A percentile compares a stretch with the other conserved stretches of the same genome.
These are phyloP conservation scores for Paramecium bursaria DNA, from an alignment of 73 alveolate genomes.

Conservation along the genomic window DNA sequence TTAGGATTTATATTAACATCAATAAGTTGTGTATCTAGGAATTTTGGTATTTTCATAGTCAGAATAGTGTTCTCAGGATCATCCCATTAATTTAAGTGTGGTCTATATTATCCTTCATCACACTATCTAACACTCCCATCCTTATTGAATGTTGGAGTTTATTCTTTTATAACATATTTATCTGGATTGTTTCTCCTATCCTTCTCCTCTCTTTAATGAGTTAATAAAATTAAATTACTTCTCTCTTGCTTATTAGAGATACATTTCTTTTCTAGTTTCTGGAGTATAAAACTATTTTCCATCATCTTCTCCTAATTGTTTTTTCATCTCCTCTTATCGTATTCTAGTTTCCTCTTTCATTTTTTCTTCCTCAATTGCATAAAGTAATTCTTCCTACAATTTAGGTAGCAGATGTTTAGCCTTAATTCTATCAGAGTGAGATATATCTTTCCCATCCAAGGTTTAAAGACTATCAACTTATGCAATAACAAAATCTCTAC, in stretches of 20 bases:
- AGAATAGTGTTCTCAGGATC: slow-evolving; percentile 79
- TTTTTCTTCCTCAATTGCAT: slow-evolving; percentile 75
- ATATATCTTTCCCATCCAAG: slow-evolving; percentile 93
- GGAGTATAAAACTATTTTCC: slow-evolving; percentile 69
- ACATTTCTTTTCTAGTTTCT: slow-evolving; percentile 80
- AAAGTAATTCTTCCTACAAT: slow-evolving; percentile 74
- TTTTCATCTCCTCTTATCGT: slow-evolving; percentile 68
- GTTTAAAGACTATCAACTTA: slow-evolving; percentile 81
- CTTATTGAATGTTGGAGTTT: slow-evolving; percentile 81
- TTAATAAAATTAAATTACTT: slow-evolving; percentile 9
- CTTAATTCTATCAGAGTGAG: slow-evolving; percentile 88
- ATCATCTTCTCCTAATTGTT: slow-evolving; percentile 73
- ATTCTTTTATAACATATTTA: slow-evolving; percentile 70
- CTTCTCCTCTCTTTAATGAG: slow-evolving; percentile 59
- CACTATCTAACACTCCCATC: slow-evolving; percentile 94
- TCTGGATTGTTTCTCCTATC: slow-evolving; percentile 70
- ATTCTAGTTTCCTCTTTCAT: slow-evolving; percentile 72
- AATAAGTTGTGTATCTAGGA: slow-evolving; percentile 91
- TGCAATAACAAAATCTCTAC: slow-evolving; percentile 84
- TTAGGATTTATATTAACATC: slow-evolving; percentile 96
- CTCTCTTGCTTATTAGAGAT: slow-evolving; percentile 70
- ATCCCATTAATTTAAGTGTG: slow-evolving; percentile 77
- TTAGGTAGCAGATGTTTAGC: slow-evolving; percentile 78
- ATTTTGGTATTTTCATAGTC: slow-evolving; percentile 89
- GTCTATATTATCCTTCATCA: slow-evolving; percentile 93